Evolutionary conservation across 306 rosid genomes (phyloP).

Genomic region (Purshia tridentata): DNA sequence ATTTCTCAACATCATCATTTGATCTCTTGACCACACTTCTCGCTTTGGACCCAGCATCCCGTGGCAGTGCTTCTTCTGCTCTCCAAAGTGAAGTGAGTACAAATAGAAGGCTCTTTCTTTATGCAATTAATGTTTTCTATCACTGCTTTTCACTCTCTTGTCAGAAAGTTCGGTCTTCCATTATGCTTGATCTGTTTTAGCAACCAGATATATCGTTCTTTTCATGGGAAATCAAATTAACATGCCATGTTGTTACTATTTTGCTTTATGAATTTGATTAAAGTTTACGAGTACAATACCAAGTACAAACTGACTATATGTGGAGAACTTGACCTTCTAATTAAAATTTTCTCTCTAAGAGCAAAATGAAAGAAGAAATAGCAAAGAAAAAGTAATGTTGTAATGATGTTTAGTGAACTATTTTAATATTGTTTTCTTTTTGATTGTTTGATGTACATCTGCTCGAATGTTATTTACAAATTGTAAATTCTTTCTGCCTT

Average conservation of each 20-base stretch:
- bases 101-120: background rate
- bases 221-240: background rate
- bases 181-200: background rate
- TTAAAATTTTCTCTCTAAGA: background rate
- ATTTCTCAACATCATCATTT: conserved; percentile 39
- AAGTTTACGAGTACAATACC: background rate
- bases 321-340: background rate
- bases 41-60: conserved; percentile 39
- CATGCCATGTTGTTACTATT: background rate
- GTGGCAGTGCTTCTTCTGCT: conserved; percentile 47
- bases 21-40: conserved; percentile 46
- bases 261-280: background rate
- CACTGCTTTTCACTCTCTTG: background rate
- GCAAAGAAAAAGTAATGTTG: background rate
- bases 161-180: background rate
- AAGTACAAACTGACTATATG: too few species aligned
- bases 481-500: conserved; percentile 19
- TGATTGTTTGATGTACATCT: conserved; percentile 4
- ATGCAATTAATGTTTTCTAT: background rate
- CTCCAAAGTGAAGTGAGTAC: conserved; percentile 41
- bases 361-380: background rate
- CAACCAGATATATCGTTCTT: background rate
- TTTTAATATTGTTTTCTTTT: background rate
- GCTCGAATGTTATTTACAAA: background rate
- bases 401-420: too few species aligned